These are phyloP conservation scores for Lecanosticta acicola DNA, from an alignment of 2,329 filamentous ascomycete genomes.

Conservation along the genomic window DNA sequence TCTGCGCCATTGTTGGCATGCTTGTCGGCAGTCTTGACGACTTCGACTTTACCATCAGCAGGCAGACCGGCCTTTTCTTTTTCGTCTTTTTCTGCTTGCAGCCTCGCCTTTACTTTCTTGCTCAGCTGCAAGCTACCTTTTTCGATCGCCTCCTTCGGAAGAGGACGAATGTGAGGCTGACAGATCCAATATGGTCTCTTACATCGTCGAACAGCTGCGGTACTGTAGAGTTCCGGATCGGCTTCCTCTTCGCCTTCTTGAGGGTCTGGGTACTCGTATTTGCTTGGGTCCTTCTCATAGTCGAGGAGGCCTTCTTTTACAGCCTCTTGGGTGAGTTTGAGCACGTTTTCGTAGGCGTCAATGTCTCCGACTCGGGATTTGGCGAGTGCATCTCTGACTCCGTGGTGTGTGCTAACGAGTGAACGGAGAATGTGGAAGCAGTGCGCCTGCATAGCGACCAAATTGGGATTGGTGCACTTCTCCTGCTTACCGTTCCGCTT, in stretches of 20 bases:
- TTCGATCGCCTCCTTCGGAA: constrained; percentile 71
- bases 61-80: constrained; percentile 26
- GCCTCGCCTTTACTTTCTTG: constrained; percentile 29
- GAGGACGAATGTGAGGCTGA: constrained; percentile 77
- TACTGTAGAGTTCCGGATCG: constrained; percentile 27
- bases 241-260: constrained; percentile 19
- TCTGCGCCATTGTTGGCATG: constrained; percentile 7
- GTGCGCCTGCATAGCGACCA: constrained; percentile 80
- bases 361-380: constrained; percentile 64
- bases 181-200: constrained; percentile 84
- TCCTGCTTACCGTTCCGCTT: constrained; percentile 40
- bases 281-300: constrained; percentile 47
- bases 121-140: constrained; percentile 32
- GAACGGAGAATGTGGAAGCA: constrained; percentile 86
- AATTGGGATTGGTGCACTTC: constrained; percentile 55
- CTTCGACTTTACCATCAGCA: constrained; percentile 28
- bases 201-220: constrained; percentile 65
- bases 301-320: constrained; percentile 68
- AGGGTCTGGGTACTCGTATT: constrained; percentile 25
- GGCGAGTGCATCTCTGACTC: constrained; percentile 81
- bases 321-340: constrained; percentile 67
- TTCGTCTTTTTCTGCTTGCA: constrained; percentile 25
- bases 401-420: constrained; percentile 71
- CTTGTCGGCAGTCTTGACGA: constrained; percentile 15
- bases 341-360: constrained; percentile 67